Evolutionary conservation across 2,329 filamentous ascomycete species (phyloP).

Genomic region (Pseudocercospora crystallina): DNA sequence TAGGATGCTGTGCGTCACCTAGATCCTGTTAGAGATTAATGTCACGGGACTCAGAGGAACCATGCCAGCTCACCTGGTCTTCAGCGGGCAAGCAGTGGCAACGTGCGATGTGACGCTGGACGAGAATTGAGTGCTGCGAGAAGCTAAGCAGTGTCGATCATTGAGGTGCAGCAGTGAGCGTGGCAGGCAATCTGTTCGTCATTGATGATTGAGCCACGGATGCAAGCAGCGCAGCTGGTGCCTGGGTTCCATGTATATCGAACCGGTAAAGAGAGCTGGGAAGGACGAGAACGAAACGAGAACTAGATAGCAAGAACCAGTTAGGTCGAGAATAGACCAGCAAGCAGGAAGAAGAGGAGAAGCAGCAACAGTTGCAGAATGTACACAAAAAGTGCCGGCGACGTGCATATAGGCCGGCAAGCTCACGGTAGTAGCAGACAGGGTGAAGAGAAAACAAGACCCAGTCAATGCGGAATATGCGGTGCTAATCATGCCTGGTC

Average conservation of each 20-base stretch:
- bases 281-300: constrained; percentile 7
- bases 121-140: constrained; percentile 15
- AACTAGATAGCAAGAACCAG: constrained; percentile 6
- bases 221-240: too few species aligned
- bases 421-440: too few species aligned
- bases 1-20: constrained; percentile 18
- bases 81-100: constrained; percentile 1
- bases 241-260: too few species aligned
- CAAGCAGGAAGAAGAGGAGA: too few species aligned
- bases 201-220: too few species aligned
- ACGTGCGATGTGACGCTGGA: constrained; percentile 16
- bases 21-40: constrained; percentile 21
- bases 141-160: constrained; percentile 20
- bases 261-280: too few species aligned
- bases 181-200: too few species aligned
- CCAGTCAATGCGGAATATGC: neutral
- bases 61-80: constrained; percentile 16
- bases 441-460: neutral
- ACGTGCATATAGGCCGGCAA: too few species aligned
- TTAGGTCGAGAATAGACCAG: neutral
- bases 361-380: too few species aligned
- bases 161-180: constrained; percentile 7
- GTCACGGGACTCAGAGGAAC: constrained; percentile 16
- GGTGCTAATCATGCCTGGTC: too few species aligned
- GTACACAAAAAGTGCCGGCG: too few species aligned